Percentiles rank a stretch among this genome's conserved stretches.
phyloP scores from a whole-genome alignment of 139 green algal species.

The Chlorokybus atmophyticus region DNA sequence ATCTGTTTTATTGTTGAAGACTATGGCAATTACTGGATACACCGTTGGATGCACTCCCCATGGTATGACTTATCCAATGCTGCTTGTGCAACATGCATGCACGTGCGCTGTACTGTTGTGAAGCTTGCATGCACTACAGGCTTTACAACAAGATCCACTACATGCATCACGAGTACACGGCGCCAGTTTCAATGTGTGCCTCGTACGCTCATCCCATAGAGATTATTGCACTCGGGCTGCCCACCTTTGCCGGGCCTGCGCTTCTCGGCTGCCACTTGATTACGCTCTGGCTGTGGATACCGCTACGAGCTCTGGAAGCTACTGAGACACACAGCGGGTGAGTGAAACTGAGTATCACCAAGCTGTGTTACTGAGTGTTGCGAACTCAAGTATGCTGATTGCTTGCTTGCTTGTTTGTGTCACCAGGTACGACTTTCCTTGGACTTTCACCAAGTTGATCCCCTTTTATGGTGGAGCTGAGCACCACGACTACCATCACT shows the following conservation, averaged over 20 bases:
- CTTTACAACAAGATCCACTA: constrained; percentile 33
- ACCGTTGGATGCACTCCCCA: constrained; percentile 25
- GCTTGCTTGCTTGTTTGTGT: background rate
- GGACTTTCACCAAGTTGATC: constrained; percentile 28
- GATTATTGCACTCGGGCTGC: constrained; percentile 30
- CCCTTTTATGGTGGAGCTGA: constrained; percentile 34
- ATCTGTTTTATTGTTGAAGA: constrained; percentile 37
- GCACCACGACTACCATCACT: constrained; percentile 37
- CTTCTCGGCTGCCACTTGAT: constrained; percentile 32
- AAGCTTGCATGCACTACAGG: too few species aligned
- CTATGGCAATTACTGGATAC: constrained; percentile 39
- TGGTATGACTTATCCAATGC: too few species aligned
- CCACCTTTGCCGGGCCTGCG: constrained; percentile 24
- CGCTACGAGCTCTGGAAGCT: constrained; percentile 22
- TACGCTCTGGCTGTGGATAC: constrained; percentile 32
- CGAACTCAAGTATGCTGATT: background rate
- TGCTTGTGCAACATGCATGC: too few species aligned
- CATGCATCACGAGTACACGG: constrained; percentile 33
- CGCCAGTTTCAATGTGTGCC: constrained; percentile 19
- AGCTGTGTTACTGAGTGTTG: background rate
- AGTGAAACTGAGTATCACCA: background rate
- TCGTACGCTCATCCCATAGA: constrained; percentile 30
- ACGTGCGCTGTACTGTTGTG: too few species aligned
- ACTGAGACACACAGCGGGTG: constrained; percentile 32
- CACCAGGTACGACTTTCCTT: constrained; percentile 32